Conservation (phyloP, 768 basidiomycete species). For the Fistulinella prunicolor region DNA sequence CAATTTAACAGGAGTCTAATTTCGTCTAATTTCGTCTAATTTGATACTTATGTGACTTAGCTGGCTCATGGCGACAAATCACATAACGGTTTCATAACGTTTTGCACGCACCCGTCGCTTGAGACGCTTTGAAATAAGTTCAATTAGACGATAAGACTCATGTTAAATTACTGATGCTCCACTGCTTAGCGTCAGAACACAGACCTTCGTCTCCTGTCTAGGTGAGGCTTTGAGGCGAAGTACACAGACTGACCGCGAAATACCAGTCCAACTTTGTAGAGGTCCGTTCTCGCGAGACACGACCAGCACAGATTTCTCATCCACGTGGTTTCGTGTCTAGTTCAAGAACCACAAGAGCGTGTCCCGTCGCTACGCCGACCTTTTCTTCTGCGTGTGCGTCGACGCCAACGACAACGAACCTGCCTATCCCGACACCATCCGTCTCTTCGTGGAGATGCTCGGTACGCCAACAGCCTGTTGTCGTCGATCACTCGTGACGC, state of each 20-base stretch:
- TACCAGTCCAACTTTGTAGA: constrained; percentile 99
- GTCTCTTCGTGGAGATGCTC: constrained; percentile 95
- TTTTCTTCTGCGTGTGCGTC: constrained; percentile 97
- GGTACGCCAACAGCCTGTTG: constrained; percentile 54
- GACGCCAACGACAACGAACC: constrained; percentile 99
- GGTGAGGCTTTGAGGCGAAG: constrained; percentile 94
- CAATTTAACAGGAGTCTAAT: no score
- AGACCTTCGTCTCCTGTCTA: no score
- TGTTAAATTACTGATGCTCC: no score
- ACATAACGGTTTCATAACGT: no score
- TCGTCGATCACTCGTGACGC: no score
- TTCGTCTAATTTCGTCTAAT: no score
- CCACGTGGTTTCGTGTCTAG: constrained; percentile 45
- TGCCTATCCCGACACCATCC: constrained; percentile 95
- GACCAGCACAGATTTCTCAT: not conserved
- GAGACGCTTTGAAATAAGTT: no score
- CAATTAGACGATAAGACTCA: no score
- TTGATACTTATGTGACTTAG: no score
- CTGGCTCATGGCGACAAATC: no score
- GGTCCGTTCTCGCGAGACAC: constrained; percentile 47
- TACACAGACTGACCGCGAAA: constrained; percentile 95
- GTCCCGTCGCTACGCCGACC: constrained; percentile 93
- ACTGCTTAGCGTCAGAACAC: no score
- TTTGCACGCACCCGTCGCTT: no score
- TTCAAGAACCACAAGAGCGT: constrained; percentile 98